A percentile compares a stretch with the other conserved stretches of the same genome.
These are phyloP conservation scores for Penicillium concentricum DNA, from an alignment of 2,329 filamentous ascomycete species.

Conservation along the genomic window DNA sequence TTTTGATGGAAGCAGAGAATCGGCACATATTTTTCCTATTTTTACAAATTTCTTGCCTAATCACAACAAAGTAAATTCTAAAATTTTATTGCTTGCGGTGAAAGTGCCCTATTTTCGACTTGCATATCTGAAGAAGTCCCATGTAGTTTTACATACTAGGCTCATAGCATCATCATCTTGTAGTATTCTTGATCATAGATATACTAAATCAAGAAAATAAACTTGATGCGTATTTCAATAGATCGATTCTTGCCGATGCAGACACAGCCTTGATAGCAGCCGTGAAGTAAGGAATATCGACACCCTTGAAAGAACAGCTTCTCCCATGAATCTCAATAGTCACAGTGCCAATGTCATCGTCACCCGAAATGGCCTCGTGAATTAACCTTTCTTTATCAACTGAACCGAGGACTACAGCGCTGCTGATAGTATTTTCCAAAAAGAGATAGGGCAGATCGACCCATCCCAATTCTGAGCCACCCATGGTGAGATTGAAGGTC, in stretches of 20 bases:
- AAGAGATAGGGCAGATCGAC: constrained; percentile 24
- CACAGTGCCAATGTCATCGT: constrained; percentile 19
- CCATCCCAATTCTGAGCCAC: constrained; percentile 19
- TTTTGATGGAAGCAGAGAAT: too few relatives aligned
- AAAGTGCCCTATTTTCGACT: too few relatives aligned
- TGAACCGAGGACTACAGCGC: constrained; percentile 16
- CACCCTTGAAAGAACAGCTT: constrained; percentile 26
- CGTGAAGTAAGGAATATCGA: constrained; percentile 27
- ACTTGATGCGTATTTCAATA: constrained; percentile 22
- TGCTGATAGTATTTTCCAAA: constrained; percentile 13
- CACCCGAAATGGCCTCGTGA: constrained; percentile 16
- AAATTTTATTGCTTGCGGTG: too few relatives aligned
- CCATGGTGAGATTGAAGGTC: constrained; percentile 26
- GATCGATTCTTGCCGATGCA: constrained; percentile 17
- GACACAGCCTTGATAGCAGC: constrained; percentile 24
- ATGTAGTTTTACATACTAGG: neutral
- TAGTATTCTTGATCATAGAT: too few relatives aligned
- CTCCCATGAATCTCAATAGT: constrained; percentile 25
- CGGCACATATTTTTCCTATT: too few relatives aligned
- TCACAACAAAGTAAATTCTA: too few relatives aligned
- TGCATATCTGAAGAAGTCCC: too few relatives aligned
- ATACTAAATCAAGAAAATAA: neutral
- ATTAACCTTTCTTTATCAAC: constrained; percentile 22
- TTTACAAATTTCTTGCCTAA: too few relatives aligned
- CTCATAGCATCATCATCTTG: too few relatives aligned